A percentile compares a stretch with the other conserved stretches of the same genome.
Evolutionary conservation across 2,329 filamentous ascomycete species (phyloP).

Genomic region (Aspergillus sp.): DNA sequence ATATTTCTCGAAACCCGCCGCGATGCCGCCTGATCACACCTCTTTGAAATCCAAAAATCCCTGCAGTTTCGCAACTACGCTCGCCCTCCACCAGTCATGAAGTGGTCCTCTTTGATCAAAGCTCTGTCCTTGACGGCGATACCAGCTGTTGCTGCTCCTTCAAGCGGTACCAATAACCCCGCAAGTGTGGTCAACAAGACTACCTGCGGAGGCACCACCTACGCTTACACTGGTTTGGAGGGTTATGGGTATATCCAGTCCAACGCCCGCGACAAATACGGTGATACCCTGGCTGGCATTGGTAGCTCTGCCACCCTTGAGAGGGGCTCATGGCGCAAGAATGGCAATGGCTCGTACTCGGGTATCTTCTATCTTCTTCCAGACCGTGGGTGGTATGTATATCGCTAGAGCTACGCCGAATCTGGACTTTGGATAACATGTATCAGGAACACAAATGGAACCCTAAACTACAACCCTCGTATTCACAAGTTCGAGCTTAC

Average conservation of each 20-base stretch:
- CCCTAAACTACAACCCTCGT: conserved; percentile 55
- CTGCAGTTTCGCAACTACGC: background rate
- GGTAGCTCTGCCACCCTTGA: conserved; percentile 67
- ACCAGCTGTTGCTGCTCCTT: conserved; percentile 13
- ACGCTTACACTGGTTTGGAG: conserved; percentile 66
- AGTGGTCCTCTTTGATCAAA: conserved; percentile 14
- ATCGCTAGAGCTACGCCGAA: background rate
- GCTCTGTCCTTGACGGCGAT: conserved; percentile 19
- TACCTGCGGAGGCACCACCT: conserved; percentile 60
- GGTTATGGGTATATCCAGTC: conserved; percentile 64
- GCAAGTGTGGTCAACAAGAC: conserved; percentile 45
- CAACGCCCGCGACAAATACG: conserved; percentile 63
- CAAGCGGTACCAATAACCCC: background rate
- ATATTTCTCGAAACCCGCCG: background rate
- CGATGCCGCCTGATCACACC: background rate
- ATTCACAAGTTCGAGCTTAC: conserved; percentile 67
- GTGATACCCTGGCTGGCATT: conserved; percentile 67
- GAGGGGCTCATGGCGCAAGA: conserved; percentile 58
- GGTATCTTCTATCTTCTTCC: conserved; percentile 65
- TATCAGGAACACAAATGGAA: conserved; percentile 16
- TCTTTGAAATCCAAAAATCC: background rate
- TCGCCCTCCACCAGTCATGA: conserved; percentile 19
- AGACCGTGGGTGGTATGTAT: conserved; percentile 63
- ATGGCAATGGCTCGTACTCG: conserved; percentile 53
- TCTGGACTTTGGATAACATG: background rate